Evolutionary conservation across 768 basidiomycete genomes (phyloP), one percentile per base, ranked within the genome.

Genomic region (Lanmaoa rubissima): DNA sequence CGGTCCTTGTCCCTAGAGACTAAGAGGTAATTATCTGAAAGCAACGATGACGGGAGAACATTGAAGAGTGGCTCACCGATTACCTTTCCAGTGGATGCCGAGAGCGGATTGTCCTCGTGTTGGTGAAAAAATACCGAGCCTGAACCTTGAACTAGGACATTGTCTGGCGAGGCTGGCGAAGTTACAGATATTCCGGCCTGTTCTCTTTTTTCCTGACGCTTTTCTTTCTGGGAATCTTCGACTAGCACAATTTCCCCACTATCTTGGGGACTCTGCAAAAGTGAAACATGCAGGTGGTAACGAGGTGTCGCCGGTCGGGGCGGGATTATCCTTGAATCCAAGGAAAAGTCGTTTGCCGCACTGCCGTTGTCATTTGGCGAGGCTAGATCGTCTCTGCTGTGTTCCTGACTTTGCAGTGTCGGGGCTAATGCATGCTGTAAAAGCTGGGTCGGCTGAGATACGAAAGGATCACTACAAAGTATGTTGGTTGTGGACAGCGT

Each of bases 361-460:
- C 62, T 49, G 55, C 59, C 60, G 51, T 58, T 60, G 55, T 57
- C 53, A 52, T 53, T 60, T 62, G 55, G 63, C 55, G 60, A 51
- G 52, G 46, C 59, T 44, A 43, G 61, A 36, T 40, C 55, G 8
- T 60, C 44, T 34, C 35, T 52, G 47, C 31, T 12, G 35, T 56
- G 61, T 50, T 65, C 64, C 52, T 48, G 60, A 46, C 59, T 39
- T 64, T 58, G 54, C 41, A 53, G 51, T n/a, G 50, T 49, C 17
- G 62, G 51, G 42, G 71, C 70, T 21, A 85, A 62, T 8, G 82
- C 75, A 54, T 80, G 74, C 49, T 78, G 69, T 48, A 86, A 66
- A 40, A 85, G 63, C 53, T 84, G 79, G 19, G 80, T 81, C 6
- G 83, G 75, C 58, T 86, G 84, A n/a, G 82, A 81, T 58, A 77